phyloP scores from a whole-genome alignment of 768 basidiomycete genomes.

The Coprinopsis cinerea region DNA sequence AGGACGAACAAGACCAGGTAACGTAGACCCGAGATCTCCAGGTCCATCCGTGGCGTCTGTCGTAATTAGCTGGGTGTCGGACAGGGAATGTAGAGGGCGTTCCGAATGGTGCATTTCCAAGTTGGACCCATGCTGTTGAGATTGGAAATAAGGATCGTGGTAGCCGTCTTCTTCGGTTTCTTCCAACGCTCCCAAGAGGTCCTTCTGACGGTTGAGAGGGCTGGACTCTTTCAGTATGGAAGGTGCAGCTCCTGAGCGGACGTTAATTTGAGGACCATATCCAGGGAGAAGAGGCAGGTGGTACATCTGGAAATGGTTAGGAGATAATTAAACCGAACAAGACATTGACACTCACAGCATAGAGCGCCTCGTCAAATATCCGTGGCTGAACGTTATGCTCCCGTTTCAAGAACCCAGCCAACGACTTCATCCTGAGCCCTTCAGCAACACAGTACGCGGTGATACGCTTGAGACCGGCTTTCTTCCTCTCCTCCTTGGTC shows the following conservation, averaged over 20 bases:
- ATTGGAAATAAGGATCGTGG: constrained; percentile 73
- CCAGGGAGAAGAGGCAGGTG: constrained; percentile 88
- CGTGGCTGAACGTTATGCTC: constrained; percentile 88
- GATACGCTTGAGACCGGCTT: constrained; percentile 73
- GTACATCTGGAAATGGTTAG: constrained; percentile 57
- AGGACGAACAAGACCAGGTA: constrained; percentile 6
- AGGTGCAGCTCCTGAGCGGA: constrained; percentile 76
- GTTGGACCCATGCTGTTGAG: constrained; percentile 18
- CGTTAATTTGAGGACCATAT: constrained; percentile 76
- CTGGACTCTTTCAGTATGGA: constrained; percentile 32
- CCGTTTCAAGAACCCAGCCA: constrained; percentile 82
- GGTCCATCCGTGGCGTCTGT: background rate
- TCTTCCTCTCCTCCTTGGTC: constrained; percentile 78
- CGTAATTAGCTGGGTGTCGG: too few species aligned
- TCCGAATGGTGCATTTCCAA: background rate
- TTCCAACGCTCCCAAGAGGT: constrained; percentile 60
- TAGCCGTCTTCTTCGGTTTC: constrained; percentile 91
- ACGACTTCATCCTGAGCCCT: constrained; percentile 74
- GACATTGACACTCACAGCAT: constrained; percentile 58
- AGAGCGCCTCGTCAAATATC: constrained; percentile 89
- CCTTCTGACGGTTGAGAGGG: constrained; percentile 22
- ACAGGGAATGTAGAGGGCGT: background rate
- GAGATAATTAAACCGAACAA: constrained; percentile 8
- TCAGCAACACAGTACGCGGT: constrained; percentile 91
- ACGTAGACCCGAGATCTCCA: background rate